These are phyloP conservation scores for Cicer yamashitae DNA, from an alignment of 306 rosid genomes.

Conservation along the genomic window DNA sequence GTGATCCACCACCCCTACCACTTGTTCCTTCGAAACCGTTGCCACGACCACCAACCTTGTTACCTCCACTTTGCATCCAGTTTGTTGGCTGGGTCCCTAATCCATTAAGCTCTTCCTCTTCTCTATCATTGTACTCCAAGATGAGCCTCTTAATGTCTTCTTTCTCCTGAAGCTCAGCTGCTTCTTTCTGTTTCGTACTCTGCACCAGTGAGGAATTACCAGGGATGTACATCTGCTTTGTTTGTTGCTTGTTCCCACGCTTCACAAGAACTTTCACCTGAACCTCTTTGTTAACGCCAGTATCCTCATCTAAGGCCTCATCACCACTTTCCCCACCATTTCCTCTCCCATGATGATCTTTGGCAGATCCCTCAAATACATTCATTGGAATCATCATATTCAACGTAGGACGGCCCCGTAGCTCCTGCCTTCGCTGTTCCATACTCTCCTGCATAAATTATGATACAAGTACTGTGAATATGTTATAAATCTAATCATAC, in stretches of 20 bases:
- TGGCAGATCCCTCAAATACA: constrained; percentile 84
- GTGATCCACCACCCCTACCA: constrained; percentile 71
- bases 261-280: constrained; percentile 98
- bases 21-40: constrained; percentile 67
- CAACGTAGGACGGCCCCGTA: constrained; percentile 87
- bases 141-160: constrained; percentile 96
- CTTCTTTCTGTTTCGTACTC: constrained; percentile 98
- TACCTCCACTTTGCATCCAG: constrained; percentile 72
- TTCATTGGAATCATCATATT: constrained; percentile 98
- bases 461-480: constrained; percentile 33
- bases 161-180: constrained; percentile 98
- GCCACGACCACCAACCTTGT: constrained; percentile 68
- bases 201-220: constrained; percentile 88
- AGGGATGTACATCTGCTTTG: constrained; percentile 93
- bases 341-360: constrained; percentile 87
- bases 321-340: constrained; percentile 92
- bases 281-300: constrained; percentile 78
- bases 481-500: constrained; percentile 9
- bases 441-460: constrained; percentile 83
- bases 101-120: constrained; percentile 96
- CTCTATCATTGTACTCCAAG: constrained; percentile 94
- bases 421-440: constrained; percentile 92
- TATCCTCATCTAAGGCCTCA: constrained; percentile 77
- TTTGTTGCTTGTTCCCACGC: constrained; percentile 99
- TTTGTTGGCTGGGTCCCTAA: constrained; percentile 76